Percentiles rank a stretch among this genome's conserved stretches.
phyloP scores from a whole-genome alignment of 73 alveolate genomes.

The Paramecium sonneborni region DNA sequence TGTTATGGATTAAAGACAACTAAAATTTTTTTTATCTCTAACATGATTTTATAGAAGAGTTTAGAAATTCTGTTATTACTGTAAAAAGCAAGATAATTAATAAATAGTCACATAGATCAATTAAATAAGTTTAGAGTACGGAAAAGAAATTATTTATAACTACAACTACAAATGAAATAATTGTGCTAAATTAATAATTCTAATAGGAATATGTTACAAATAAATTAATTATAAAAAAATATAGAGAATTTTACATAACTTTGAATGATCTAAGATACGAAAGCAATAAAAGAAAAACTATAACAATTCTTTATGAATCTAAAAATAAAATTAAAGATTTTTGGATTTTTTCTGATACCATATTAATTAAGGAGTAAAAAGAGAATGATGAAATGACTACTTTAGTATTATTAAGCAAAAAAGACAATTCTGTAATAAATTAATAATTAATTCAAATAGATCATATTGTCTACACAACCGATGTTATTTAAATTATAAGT shows the following conservation, averaged over 20 bases:
- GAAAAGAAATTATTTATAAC: background rate
- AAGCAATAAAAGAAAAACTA: background rate
- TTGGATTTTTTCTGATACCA: background rate
- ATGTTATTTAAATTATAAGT: background rate
- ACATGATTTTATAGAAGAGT: background rate
- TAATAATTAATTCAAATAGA: background rate
- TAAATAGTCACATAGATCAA: background rate
- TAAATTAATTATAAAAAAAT: background rate
- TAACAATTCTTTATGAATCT: background rate
- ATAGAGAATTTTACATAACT: background rate
- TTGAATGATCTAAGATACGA: background rate
- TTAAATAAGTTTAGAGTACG: background rate
- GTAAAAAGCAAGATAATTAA: background rate
- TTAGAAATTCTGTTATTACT: background rate
- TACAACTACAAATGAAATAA: background rate
- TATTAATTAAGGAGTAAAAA: background rate
- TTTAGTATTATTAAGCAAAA: background rate
- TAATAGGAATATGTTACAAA: background rate
- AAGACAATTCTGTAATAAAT: background rate
- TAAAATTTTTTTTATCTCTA: background rate
- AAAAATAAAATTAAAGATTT: background rate
- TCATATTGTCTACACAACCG: background rate
- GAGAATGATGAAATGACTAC: background rate
- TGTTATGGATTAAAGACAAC: background rate
- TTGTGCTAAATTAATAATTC: background rate